Percentiles rank a stretch among this genome's conserved stretches.
These are phyloP conservation scores for Syncephalastrum sp. DNA, from an alignment of 371 early-diverging fungal genomes.

Conservation along the genomic window DNA sequence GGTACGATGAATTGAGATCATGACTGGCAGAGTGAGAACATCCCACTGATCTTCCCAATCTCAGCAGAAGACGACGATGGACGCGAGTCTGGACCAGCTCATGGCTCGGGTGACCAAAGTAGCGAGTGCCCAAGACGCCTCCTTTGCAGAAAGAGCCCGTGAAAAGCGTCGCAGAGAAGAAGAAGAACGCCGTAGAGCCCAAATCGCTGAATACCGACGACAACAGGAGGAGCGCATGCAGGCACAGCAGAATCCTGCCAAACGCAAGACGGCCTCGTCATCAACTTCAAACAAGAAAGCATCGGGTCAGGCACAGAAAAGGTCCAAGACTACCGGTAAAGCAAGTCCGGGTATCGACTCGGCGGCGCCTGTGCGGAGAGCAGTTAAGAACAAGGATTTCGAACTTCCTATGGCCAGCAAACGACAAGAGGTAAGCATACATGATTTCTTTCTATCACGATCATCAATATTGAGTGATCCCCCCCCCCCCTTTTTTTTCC, in stretches of 20 bases:
- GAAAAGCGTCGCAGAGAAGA: slow-evolving; percentile 31
- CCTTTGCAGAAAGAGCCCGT: slow-evolving; percentile 27
- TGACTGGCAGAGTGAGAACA: no score
- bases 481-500: no score
- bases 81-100: slow-evolving; percentile 10
- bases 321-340: no score
- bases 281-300: not conserved
- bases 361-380: no score
- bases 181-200: slow-evolving; percentile 28
- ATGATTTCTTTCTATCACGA: not conserved
- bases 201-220: slow-evolving; percentile 25
- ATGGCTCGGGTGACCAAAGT: slow-evolving; percentile 41
- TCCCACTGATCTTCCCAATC: no score
- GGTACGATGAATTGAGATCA: no score
- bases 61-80: no score
- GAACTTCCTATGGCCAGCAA: no score
- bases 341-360: no score
- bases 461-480: not conserved
- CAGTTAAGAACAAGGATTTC: no score
- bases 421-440: no score
- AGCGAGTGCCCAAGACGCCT: slow-evolving; percentile 36
- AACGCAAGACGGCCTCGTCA: slow-evolving; percentile 5
- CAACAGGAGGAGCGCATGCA: slow-evolving; percentile 26
- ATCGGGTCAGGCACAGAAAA: no score
- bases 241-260: slow-evolving; percentile 6